Conservation (phyloP, 192 early-diverging fungal genomes). For the Mortierella alpina region DNA sequence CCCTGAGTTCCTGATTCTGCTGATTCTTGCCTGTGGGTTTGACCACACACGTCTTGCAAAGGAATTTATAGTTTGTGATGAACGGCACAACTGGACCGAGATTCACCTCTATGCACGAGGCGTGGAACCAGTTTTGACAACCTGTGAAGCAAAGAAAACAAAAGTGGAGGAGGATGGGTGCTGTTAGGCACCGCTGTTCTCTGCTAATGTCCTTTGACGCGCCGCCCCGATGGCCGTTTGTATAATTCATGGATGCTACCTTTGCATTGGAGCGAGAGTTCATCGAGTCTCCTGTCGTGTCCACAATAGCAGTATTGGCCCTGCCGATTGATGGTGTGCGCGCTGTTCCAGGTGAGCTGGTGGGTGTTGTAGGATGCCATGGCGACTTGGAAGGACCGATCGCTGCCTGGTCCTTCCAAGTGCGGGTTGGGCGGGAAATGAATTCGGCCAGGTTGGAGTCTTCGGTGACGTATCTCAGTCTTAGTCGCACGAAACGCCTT, state of each 20-base stretch:
- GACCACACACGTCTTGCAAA: conserved; percentile 60
- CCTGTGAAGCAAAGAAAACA: conserved; percentile 24
- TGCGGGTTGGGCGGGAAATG: background rate
- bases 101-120: conserved; percentile 57
- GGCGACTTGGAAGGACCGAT: background rate
- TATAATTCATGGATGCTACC: conserved; percentile 29
- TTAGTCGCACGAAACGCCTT: no score
- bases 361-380: conserved; percentile 27
- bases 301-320: conserved; percentile 79
- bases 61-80: conserved; percentile 72
- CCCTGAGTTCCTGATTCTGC: conserved; percentile 32
- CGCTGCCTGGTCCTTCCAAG: background rate
- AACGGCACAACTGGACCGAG: conserved; percentile 64
- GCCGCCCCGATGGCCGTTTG: background rate
- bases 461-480: no score
- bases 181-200: background rate
- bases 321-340: conserved; percentile 69
- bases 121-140: conserved; percentile 77
- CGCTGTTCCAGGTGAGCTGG: conserved; percentile 65
- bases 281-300: conserved; percentile 64
- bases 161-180: no score
- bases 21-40: conserved; percentile 37
- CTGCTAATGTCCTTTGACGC: background rate
- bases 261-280: conserved; percentile 68
- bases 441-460: no score